Evolutionary conservation across 306 rosid species (phyloP).

Genomic region (Quercus bicolor): DNA sequence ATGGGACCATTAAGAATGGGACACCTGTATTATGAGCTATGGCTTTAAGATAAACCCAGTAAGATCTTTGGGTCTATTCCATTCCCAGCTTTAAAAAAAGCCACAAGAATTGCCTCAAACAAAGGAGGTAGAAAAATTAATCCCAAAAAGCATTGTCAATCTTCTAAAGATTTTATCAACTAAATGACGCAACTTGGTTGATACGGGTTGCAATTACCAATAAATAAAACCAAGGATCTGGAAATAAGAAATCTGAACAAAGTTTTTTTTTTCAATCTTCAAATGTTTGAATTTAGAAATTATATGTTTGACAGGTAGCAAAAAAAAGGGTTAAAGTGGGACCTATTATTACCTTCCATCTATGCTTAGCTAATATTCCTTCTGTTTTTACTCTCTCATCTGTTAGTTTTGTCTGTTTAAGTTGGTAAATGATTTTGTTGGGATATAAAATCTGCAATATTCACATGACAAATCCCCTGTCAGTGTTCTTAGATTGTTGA

Average conservation of each 20-base stretch:
- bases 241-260: no score
- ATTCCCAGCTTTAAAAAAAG: background rate
- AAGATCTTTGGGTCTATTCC: background rate
- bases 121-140: background rate
- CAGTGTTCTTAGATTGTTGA: constrained; percentile 7
- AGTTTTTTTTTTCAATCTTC: no score
- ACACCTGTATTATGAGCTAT: background rate
- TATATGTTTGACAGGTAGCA: constrained; percentile 19
- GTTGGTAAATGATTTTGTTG: constrained; percentile 20
- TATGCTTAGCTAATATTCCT: background rate
- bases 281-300: background rate
- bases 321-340: constrained; percentile 22
- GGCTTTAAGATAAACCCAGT: background rate
- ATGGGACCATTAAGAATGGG: background rate
- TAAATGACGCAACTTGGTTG: constrained; percentile 16
- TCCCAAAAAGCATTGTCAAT: no score
- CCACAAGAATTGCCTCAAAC: background rate
- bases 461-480: constrained; percentile 37
- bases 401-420: background rate
- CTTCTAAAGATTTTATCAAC: constrained; percentile 15
- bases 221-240: background rate
- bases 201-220: background rate
- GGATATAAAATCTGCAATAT: constrained; percentile 27
- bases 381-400: background rate
- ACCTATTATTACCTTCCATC: constrained; percentile 12